Conservation (phyloP, 441 rosid genomes). For the Bocquillonia castaneifolia region DNA sequence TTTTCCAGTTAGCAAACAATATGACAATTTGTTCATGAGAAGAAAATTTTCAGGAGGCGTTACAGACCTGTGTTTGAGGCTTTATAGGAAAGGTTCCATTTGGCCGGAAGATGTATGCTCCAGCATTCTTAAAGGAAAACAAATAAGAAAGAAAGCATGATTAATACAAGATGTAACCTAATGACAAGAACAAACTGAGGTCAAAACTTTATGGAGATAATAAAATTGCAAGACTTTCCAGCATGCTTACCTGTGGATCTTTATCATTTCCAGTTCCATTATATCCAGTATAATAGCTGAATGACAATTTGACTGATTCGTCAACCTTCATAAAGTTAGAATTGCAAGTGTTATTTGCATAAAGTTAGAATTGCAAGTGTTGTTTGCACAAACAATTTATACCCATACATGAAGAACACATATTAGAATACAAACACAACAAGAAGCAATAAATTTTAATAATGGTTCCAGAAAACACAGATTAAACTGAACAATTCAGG, state of each 20-base stretch:
- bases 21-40: conserved; percentile 16
- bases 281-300: conserved; percentile 65
- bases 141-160: conserved; percentile 7
- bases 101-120: conserved; percentile 98
- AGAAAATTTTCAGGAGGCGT: conserved; percentile 20
- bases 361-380: too few species aligned
- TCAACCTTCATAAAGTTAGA: conserved; percentile 50
- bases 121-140: conserved; percentile 50
- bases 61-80: conserved; percentile 59
- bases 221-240: conserved; percentile 8
- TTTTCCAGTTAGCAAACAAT: conserved; percentile 13
- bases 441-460: conserved; percentile 1
- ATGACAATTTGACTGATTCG: conserved; percentile 58
- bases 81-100: conserved; percentile 68
- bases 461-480: background rate
- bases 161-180: conserved; percentile 16
- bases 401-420: background rate
- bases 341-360: conserved; percentile 27
- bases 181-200: conserved; percentile 15
- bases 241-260: conserved; percentile 66
- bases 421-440: background rate
- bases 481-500: conserved; percentile 16
- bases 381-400: background rate
- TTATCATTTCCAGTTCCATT: conserved; percentile 60
- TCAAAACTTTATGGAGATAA: conserved; percentile 10